A percentile compares a stretch with the other conserved stretches of the same genome.
These are phyloP conservation scores for Taxawa tesnikishii DNA, from an alignment of 2,329 filamentous ascomycete species.

Conservation along the genomic window DNA sequence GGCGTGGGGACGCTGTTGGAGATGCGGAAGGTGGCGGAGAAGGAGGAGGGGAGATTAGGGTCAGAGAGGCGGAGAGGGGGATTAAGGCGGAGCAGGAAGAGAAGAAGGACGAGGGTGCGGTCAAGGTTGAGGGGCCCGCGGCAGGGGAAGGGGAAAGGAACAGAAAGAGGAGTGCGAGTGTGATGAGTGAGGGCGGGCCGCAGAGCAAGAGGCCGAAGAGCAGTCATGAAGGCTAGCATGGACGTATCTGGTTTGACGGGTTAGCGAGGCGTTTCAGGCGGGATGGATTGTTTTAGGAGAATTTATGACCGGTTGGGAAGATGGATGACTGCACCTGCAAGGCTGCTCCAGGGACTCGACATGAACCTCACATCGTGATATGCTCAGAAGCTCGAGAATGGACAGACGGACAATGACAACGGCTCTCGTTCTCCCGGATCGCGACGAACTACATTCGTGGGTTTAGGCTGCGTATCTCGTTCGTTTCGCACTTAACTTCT, in stretches of 20 bases:
- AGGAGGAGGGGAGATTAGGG: constrained; percentile 60
- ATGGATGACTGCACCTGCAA: no score
- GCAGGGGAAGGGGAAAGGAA: not conserved
- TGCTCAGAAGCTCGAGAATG: no score
- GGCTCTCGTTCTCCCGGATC: no score
- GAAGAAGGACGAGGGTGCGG: constrained; percentile 3
- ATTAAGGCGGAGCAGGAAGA: constrained; percentile 6
- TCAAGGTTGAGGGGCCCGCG: not conserved
- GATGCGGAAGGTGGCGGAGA: constrained; percentile 61
- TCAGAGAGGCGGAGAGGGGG: constrained; percentile 29
- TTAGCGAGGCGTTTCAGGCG: not conserved
- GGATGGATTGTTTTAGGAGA: no score
- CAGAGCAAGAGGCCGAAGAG: constrained; percentile 6
- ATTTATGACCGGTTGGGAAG: no score
- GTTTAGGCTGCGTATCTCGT: no score
- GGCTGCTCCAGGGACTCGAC: no score
- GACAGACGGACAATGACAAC: no score
- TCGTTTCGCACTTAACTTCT: no score
- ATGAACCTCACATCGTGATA: no score
- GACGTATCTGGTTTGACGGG: not conserved
- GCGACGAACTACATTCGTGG: no score
- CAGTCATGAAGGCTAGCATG: constrained; percentile 1
- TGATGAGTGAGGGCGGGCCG: constrained; percentile 6
- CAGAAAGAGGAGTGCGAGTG: constrained; percentile 9
- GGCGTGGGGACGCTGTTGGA: constrained; percentile 60